Evolutionary conservation across 2,329 filamentous ascomycete species (phyloP), one percentile per base, ranked within the genome.

Genomic region (Pestalotiopsis sp.): DNA sequence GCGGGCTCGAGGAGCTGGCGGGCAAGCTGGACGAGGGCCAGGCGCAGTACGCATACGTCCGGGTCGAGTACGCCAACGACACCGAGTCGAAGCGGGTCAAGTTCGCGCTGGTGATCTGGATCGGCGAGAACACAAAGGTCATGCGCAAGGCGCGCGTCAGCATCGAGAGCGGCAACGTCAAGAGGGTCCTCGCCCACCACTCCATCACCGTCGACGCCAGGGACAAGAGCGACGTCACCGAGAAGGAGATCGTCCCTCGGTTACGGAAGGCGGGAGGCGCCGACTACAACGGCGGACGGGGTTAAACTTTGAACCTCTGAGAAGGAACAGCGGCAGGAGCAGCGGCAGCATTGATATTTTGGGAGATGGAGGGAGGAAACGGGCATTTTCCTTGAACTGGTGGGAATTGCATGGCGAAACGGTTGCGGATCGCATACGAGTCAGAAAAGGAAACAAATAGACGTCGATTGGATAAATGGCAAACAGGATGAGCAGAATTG

Each of bases 111-210:
- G 80, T 92, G 39, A 84, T 91, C 71, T 92, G 90, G 90, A 91
- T 91, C 77, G 90, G 90, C 76, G 83, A 86, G 77, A 77, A 80
- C 68, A 89, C 89, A 1, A 88, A 87, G 79, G 85, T 91, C 68
- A 92, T 92, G 90, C 85, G 89, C 72, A 91, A 91, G 78, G 90
- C 89, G 10, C 85, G 89, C 71, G 89, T 91, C 71, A 88, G 86
- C 75, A 88, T 91, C 76, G 89, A 92, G 83, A 86, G 85, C 76
- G 88, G 87, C 66, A 85, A 85, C 69, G 89, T 92, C 70, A 91
- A 91, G 83, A 82, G 81, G 73, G 85, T 87, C 7, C 81, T 92
- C 70, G 77, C 81, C n/a, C 89, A 91, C 75, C 88, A 91, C 76
- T 89, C 87, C 76, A 86, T 91, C 68, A 84, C 88, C 74, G 83